phyloP scores from a whole-genome alignment of 2,329 filamentous ascomycete species.

The Calycina herbarum region DNA sequence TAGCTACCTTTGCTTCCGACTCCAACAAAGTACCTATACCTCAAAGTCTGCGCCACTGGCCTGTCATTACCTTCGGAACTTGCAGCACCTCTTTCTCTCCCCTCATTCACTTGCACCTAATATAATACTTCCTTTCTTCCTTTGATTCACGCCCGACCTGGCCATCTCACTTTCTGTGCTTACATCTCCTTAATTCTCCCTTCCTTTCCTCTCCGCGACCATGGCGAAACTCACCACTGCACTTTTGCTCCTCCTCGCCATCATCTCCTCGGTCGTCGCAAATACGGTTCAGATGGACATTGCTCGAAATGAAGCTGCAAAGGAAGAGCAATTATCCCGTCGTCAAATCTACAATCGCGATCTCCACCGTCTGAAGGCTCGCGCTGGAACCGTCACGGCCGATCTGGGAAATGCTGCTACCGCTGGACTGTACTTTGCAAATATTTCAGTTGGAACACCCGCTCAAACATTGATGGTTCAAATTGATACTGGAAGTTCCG shows the following conservation, averaged over 20 bases:
- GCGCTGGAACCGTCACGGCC: conserved; percentile 26
- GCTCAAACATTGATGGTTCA: conserved; percentile 54
- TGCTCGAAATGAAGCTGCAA: conserved; percentile 22
- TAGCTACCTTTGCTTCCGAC: neutral
- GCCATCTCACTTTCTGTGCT: neutral
- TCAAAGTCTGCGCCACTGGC: neutral
- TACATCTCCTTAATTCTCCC: neutral
- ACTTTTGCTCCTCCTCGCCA: conserved; percentile 14
- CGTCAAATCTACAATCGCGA: conserved; percentile 21
- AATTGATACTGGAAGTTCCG: conserved; percentile 64
- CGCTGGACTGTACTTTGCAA: conserved; percentile 48
- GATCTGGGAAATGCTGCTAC: conserved; percentile 50
- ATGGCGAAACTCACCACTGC: conserved; percentile 17
- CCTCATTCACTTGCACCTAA: neutral
- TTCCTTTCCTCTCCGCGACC: conserved; percentile 7
- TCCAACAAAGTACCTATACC: neutral
- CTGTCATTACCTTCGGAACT: neutral
- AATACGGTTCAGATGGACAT: conserved; percentile 31
- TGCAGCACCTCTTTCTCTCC: neutral
- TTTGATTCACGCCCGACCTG: neutral
- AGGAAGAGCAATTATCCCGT: conserved; percentile 26
- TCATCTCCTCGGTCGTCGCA: conserved; percentile 12
- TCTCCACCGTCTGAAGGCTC: conserved; percentile 16
- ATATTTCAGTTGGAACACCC: conserved; percentile 60
- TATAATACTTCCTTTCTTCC: neutral